These are phyloP conservation scores for Russula olivacea DNA, from an alignment of 768 basidiomycete genomes.

Conservation along the genomic window DNA sequence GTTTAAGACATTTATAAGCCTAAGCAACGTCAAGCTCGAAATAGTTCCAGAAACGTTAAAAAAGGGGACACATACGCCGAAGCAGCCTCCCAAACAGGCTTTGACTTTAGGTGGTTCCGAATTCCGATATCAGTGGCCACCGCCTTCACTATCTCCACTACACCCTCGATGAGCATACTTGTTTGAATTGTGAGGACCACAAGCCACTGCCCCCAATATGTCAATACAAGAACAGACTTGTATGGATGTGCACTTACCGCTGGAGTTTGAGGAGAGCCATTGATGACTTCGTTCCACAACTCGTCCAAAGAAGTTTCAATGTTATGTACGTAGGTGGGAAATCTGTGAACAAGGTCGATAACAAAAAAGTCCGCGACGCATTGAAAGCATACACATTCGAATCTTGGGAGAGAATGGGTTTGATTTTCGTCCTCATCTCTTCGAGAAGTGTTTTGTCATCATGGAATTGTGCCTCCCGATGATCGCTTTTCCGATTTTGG, in stretches of 20 bases:
- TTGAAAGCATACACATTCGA: background rate
- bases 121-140: background rate
- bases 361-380: background rate
- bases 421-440: background rate
- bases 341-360: background rate
- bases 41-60: background rate
- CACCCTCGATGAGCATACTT: slow-evolving; percentile 17
- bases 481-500: slow-evolving; percentile 2
- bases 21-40: background rate
- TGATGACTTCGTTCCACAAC: background rate
- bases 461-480: slow-evolving; percentile 3
- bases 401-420: background rate
- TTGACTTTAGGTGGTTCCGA: slow-evolving; percentile 14
- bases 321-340: background rate
- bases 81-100: slow-evolving; percentile 12
- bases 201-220: slow-evolving; percentile 9
- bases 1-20: background rate
- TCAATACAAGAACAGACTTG: background rate
- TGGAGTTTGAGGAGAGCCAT: background rate
- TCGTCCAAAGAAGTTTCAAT: background rate
- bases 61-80: background rate
- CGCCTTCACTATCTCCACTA: slow-evolving; percentile 5
- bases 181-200: slow-evolving; percentile 12
- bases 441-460: slow-evolving; percentile 10
- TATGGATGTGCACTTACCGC: background rate